Conservation (phyloP, 1,284 basidiomycete species). For the Mycena sp. region DNA sequence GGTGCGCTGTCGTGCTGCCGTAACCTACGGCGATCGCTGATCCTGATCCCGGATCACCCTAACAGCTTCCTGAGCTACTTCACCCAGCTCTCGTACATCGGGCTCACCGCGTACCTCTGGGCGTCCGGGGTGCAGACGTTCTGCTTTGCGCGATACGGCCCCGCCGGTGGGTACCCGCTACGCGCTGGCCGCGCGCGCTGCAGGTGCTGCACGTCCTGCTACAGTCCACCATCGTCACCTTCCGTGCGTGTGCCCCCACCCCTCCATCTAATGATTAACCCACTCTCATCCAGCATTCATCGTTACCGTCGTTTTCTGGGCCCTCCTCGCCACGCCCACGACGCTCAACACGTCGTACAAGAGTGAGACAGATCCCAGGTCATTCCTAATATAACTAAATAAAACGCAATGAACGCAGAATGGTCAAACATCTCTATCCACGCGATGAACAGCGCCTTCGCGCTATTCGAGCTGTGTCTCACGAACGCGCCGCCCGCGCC, state of each 20-base stretch:
- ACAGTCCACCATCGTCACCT: conserved; percentile 62
- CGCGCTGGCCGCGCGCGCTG: conserved; percentile 63
- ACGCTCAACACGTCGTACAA: conserved; percentile 52
- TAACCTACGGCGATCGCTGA: neutral
- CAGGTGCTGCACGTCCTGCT: conserved; percentile 68
- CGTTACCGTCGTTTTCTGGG: conserved; percentile 76
- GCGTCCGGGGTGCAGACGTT: conserved; percentile 66
- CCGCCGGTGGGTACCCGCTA: conserved; percentile 67
- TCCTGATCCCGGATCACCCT: too few species aligned
- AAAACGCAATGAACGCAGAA: conserved; percentile 41
- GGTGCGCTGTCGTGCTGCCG: conserved; percentile 30
- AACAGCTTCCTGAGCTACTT: conserved; percentile 52
- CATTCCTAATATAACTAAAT: neutral
- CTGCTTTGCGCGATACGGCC: conserved; percentile 47
- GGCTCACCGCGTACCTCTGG: conserved; percentile 69
- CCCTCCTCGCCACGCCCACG: conserved; percentile 54
- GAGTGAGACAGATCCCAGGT: conserved; percentile 41
- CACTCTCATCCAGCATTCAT: conserved; percentile 61
- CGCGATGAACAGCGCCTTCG: conserved; percentile 66
- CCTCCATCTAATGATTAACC: conserved; percentile 3
- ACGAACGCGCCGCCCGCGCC: conserved; percentile 61
- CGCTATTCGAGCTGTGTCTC: conserved; percentile 65
- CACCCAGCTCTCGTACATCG: conserved; percentile 70
- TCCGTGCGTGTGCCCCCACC: conserved; percentile 56
- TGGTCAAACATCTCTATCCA: conserved; percentile 73